Evolutionary conservation across 352 stramenopile species (phyloP).

Genomic region (Phytophthora cajani): DNA sequence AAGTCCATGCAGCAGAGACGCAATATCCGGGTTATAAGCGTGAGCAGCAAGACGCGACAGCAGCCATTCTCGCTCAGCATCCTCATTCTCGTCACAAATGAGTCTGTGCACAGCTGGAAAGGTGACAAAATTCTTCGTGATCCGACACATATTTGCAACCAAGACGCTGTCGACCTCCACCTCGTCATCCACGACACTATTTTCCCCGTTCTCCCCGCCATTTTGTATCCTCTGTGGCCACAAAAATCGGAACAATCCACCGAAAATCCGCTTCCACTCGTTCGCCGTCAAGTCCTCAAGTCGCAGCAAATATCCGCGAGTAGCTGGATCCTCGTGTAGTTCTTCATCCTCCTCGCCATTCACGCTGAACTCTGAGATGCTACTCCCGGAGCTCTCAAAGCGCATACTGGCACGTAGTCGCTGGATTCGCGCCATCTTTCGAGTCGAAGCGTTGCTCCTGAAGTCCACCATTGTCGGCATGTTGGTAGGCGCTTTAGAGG

Average conservation of each 20-base stretch:
- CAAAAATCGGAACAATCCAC: constrained; percentile 62
- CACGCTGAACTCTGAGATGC: constrained; percentile 48
- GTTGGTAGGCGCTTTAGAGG: constrained; percentile 16
- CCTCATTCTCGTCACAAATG: constrained; percentile 49
- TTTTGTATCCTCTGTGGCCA: constrained; percentile 29
- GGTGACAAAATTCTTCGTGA: constrained; percentile 74
- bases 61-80: constrained; percentile 45
- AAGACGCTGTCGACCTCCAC: constrained; percentile 63
- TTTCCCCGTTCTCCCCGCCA: constrained; percentile 9
- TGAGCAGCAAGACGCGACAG: constrained; percentile 55
- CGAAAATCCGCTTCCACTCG: constrained; percentile 82
- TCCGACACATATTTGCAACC: constrained; percentile 71
- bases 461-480: constrained; percentile 37
- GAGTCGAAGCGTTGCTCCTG: constrained; percentile 39
- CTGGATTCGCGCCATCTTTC: constrained; percentile 49
- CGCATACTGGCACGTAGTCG: constrained; percentile 46
- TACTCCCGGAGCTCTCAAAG: constrained; percentile 53
- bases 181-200: constrained; percentile 24
- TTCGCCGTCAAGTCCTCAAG: constrained; percentile 68
- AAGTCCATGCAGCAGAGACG: constrained; percentile 65
- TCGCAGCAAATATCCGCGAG: constrained; percentile 69
- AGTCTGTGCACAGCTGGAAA: constrained; percentile 72
- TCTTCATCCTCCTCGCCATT: constrained; percentile 34
- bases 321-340: constrained; percentile 35
- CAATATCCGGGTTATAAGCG: constrained; percentile 71